Conservation (phyloP, 805 yeast genomes). For the Candida montana region DNA sequence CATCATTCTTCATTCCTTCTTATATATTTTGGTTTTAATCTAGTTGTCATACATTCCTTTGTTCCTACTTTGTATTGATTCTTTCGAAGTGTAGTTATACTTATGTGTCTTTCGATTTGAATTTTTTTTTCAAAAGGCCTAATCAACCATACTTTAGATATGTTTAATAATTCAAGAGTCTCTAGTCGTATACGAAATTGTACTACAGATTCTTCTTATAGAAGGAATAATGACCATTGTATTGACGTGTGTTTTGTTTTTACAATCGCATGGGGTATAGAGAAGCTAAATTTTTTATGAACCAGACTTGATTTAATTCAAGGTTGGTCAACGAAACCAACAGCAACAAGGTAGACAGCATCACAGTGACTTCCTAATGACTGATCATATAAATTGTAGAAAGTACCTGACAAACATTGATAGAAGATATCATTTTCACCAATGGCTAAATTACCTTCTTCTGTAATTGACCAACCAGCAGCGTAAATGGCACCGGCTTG, state of each 20-base stretch:
- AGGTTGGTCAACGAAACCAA: constrained; percentile 48
- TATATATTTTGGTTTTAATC: not conserved
- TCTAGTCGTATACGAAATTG: too few relatives aligned
- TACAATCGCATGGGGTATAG: too few relatives aligned
- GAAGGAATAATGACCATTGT: too few relatives aligned
- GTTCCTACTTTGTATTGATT: not conserved
- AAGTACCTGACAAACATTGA: constrained; percentile 70
- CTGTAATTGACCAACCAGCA: constrained; percentile 56
- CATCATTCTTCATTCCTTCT: not conserved
- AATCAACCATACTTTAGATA: too few relatives aligned
- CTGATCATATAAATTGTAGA: constrained; percentile 73
- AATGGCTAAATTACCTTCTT: constrained; percentile 55
- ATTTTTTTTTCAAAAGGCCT: too few relatives aligned
- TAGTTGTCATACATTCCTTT: not conserved
- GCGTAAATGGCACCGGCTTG: constrained; percentile 73
- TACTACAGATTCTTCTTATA: too few relatives aligned
- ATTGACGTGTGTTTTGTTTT: too few relatives aligned
- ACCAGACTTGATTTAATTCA: too few relatives aligned
- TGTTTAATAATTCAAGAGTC: too few relatives aligned
- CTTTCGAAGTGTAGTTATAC: too few relatives aligned
- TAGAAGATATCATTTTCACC: constrained; percentile 58
- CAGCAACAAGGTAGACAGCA: constrained; percentile 53
- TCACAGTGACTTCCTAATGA: constrained; percentile 56
- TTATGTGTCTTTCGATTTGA: too few relatives aligned
- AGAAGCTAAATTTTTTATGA: too few relatives aligned